Percentiles rank a stretch among this genome's conserved stretches.
Conservation (phyloP, 441 rosid genomes). For the California macrophylla region DNA sequence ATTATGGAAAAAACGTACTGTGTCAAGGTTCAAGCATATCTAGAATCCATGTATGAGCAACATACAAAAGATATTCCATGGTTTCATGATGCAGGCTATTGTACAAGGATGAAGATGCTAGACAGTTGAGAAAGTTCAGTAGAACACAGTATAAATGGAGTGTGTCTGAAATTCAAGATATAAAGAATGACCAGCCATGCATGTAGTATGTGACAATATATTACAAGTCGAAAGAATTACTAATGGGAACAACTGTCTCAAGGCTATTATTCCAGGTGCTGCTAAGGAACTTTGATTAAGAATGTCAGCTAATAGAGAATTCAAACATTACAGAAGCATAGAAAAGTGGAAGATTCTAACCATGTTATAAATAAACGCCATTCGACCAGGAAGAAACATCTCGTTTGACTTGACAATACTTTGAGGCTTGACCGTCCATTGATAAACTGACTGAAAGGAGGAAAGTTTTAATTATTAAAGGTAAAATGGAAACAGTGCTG, state of each 20-base stretch:
- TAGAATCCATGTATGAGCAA: neutral
- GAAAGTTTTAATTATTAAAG: constrained; percentile 6
- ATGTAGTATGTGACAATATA: neutral
- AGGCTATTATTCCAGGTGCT: neutral
- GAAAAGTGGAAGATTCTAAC: constrained; percentile 27
- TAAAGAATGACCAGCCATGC: neutral
- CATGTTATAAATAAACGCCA: constrained; percentile 81
- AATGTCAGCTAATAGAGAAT: constrained; percentile 5
- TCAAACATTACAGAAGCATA: constrained; percentile 6
- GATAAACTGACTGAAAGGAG: constrained; percentile 64
- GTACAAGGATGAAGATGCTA: neutral
- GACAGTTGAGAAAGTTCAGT: neutral
- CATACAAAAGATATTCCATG: neutral
- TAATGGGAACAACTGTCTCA: neutral
- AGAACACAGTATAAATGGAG: neutral
- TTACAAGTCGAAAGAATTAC: neutral
- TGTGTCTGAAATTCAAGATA: neutral
- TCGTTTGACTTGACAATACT: constrained; percentile 71
- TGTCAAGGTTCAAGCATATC: neutral
- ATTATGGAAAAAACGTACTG: neutral
- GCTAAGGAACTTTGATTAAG: neutral
- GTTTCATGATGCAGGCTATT: neutral
- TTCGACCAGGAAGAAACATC: constrained; percentile 92
- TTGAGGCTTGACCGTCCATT: constrained; percentile 86
- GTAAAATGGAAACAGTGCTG: neutral